Conservation (phyloP, 495 filamentous ascomycete species). For the Melanomma pulvis-pyrius region DNA sequence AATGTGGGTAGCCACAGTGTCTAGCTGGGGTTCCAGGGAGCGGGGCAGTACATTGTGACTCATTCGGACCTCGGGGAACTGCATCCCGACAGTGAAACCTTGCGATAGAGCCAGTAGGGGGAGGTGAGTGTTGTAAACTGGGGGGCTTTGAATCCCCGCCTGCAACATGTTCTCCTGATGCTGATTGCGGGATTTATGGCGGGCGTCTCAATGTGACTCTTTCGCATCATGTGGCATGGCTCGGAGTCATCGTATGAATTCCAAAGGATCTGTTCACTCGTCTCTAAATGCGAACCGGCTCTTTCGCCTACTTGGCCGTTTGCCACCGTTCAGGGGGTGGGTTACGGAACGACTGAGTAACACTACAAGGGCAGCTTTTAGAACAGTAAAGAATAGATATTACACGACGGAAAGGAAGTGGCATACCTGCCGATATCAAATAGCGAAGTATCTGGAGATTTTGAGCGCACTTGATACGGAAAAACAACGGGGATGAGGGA, state of each 20-base stretch:
- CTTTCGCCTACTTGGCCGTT: not conserved
- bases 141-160: not conserved
- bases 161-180: not conserved
- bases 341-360: not conserved
- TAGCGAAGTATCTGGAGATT: not conserved
- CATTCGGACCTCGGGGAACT: not conserved
- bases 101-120: not conserved
- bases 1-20: not conserved
- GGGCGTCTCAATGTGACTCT: not conserved
- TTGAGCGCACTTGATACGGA: not conserved
- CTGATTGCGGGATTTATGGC: not conserved
- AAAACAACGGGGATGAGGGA: not conserved
- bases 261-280: not conserved
- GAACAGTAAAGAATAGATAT: not conserved
- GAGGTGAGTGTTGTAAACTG: not conserved
- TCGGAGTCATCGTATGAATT: not conserved
- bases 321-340: not conserved
- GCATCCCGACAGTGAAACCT: not conserved
- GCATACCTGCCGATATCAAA: not conserved
- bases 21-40: not conserved
- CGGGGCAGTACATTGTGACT: slow-evolving; percentile 5
- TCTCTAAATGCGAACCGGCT: not conserved
- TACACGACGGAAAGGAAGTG: not conserved
- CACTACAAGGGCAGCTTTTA: not conserved
- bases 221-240: not conserved